These are phyloP conservation scores for Boletus sensibilis DNA, from an alignment of 768 basidiomycete species.

Conservation along the genomic window DNA sequence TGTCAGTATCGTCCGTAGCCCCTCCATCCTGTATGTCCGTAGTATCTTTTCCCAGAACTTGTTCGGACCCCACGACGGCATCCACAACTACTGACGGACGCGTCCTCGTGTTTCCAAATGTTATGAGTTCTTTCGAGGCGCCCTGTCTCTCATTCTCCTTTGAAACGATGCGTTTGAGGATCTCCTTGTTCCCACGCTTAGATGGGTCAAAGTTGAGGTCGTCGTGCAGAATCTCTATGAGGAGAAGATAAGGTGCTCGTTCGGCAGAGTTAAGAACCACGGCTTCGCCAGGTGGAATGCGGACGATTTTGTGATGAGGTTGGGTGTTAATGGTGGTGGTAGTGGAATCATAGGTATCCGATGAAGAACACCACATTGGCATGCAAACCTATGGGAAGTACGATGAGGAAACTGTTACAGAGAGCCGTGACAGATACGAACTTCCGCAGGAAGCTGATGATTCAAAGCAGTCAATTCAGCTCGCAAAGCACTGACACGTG, in stretches of 20 bases:
- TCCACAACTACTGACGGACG: constrained; percentile 22
- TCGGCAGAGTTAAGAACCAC: constrained; percentile 98
- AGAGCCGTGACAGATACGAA: constrained; percentile 32
- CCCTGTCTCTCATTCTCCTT: constrained; percentile 65
- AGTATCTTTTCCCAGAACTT: constrained; percentile 31
- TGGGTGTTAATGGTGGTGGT: constrained; percentile 37
- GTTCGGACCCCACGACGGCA: constrained; percentile 30
- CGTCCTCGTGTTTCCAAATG: constrained; percentile 35
- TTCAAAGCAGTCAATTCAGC: constrained; percentile 95
- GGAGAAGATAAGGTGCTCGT: constrained; percentile 87
- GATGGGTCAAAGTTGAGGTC: constrained; percentile 92
- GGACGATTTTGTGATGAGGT: constrained; percentile 91
- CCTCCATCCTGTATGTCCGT: constrained; percentile 25
- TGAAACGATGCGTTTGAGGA: constrained; percentile 70
- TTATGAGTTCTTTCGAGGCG: constrained; percentile 53
- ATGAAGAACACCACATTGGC: constrained; percentile 83
- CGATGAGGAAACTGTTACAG: background rate
- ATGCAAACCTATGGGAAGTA: constrained; percentile 63
- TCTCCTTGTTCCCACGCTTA: constrained; percentile 81
- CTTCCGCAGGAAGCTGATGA: constrained; percentile 95
- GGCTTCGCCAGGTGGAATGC: constrained; percentile 96
- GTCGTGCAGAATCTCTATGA: constrained; percentile 85
- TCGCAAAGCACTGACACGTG: constrained; percentile 92
- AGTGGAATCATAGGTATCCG: constrained; percentile 49
- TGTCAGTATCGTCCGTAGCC: constrained; percentile 7